Percentiles rank a stretch among this genome's conserved stretches.
Evolutionary conservation across 1,139 yeast genomes (phyloP).

Genomic region (Pichia inconspicua): DNA sequence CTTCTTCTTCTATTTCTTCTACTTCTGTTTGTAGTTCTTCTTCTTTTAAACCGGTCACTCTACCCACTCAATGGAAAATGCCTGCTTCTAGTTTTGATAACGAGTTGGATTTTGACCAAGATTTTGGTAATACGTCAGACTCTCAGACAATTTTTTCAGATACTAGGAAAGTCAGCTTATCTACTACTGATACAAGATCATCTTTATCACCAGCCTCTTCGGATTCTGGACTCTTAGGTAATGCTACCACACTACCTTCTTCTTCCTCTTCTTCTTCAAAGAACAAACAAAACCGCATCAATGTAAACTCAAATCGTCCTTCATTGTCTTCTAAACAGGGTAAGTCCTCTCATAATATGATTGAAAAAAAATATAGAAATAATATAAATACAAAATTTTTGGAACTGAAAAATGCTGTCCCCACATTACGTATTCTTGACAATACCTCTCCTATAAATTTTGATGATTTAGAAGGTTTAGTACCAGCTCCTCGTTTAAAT

Average conservation of each 20-base stretch:
- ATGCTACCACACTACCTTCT: not conserved
- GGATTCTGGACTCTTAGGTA: not conserved
- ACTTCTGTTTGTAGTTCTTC: no score
- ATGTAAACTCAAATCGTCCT: conserved; percentile 28
- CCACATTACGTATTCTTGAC: conserved; percentile 44
- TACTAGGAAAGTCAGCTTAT: not conserved
- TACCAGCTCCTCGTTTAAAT: conserved; percentile 81
- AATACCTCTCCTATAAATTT: conserved; percentile 22
- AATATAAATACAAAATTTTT: conserved; percentile 63
- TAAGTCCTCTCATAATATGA: conserved; percentile 59
- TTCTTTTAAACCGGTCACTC: no score
- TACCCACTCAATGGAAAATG: not conserved
- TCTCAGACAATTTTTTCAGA: not conserved
- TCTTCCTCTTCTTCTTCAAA: not conserved
- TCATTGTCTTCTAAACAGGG: not conserved
- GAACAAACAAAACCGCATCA: not conserved
- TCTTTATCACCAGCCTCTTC: not conserved
- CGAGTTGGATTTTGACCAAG: not conserved
- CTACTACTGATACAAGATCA: not conserved
- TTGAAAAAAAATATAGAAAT: conserved; percentile 69
- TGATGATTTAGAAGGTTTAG: conserved; percentile 64
- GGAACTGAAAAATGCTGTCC: conserved; percentile 64
- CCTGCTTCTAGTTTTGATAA: not conserved
- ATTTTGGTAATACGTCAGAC: not conserved
- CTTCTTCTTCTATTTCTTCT: no score